These are phyloP conservation scores for Endocarpon pusillum DNA, from an alignment of 495 filamentous ascomycete species.

Conservation along the genomic window DNA sequence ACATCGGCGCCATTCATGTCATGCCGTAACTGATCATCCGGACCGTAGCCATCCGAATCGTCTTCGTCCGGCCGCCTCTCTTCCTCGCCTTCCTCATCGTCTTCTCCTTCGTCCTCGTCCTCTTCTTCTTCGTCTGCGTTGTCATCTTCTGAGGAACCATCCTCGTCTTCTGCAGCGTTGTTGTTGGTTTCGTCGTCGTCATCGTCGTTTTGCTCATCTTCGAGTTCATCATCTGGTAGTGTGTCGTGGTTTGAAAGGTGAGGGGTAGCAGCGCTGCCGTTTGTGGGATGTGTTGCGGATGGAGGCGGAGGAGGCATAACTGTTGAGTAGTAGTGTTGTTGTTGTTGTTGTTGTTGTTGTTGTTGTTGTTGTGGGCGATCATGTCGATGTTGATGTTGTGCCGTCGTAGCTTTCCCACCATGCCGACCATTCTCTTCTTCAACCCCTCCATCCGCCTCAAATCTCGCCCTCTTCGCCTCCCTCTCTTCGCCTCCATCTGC, in stretches of 20 bases:
- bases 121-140: constrained; percentile 14
- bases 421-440: constrained; percentile 34
- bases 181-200: constrained; percentile 43
- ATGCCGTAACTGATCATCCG: constrained; percentile 25
- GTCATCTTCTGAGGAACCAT: constrained; percentile 5
- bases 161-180: constrained; percentile 12
- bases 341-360: constrained; percentile 24
- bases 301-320: no score
- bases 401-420: constrained; percentile 36
- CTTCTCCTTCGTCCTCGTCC: constrained; percentile 16
- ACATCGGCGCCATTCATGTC: constrained; percentile 15
- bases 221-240: constrained; percentile 19
- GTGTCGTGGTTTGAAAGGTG: no score
- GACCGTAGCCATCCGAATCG: constrained; percentile 13
- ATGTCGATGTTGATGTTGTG: constrained; percentile 28
- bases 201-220: constrained; percentile 40
- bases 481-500: constrained; percentile 34
- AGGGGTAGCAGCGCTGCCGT: no score
- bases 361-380: constrained; percentile 30
- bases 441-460: constrained; percentile 26
- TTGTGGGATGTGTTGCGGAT: no score
- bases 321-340: no score
- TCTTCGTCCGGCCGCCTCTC: constrained; percentile 10
- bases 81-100: constrained; percentile 26
- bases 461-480: constrained; percentile 28